Base-by-base conservation (phyloP, 2,329 filamentous ascomycete species). In the Fusarium clavum region DNA sequence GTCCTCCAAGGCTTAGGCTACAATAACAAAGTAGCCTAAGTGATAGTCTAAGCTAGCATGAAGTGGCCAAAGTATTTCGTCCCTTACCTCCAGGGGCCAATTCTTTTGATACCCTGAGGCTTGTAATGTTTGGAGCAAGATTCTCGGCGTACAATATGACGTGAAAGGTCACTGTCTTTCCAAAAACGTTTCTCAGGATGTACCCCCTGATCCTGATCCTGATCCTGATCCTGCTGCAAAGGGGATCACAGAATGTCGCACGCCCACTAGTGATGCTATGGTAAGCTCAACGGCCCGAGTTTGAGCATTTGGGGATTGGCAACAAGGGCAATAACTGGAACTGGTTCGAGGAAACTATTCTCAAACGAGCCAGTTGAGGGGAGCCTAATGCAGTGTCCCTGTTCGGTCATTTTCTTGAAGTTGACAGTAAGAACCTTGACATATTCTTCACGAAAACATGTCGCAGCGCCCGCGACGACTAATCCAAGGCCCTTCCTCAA, bases 251-350 rank as follows among this genome's bases (percentile, higher is more conserved):
- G 51, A 47, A 60, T 45, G 63, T 59, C 38, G 32, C 58, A 68
- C 58, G 43, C 67, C 62, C 51, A 44, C 67, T 60, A 61, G 48
- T 27, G 30, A 54, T 53, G 41, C 60, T 64, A 32, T 60, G 43
- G 62, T 56, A 57, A 70, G 45, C 57, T 57, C 58, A 68, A 68
- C 67, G 63, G 67, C 46, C 67, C 67, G 67, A 68, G 67, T 68
- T 55, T 64, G 67, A 59, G 51, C 49, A 40, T 64, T 61, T 60
- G 38, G 40, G 47, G 55, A 48, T 53, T 66, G 55, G 44, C 43
- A 62, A 43, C 43, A 52, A 63, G 57, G 53, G 47, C 51, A 56
- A 59, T 45, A 52, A 68, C 67, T 64, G 54, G 67, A 45, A 64
- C 44, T 30, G 24, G 51, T 49, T 65, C 24, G 44, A 62, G 29